Evolutionary conservation across 2,329 filamentous ascomycete species (phyloP).

Genomic region (Xylariales sp.): DNA sequence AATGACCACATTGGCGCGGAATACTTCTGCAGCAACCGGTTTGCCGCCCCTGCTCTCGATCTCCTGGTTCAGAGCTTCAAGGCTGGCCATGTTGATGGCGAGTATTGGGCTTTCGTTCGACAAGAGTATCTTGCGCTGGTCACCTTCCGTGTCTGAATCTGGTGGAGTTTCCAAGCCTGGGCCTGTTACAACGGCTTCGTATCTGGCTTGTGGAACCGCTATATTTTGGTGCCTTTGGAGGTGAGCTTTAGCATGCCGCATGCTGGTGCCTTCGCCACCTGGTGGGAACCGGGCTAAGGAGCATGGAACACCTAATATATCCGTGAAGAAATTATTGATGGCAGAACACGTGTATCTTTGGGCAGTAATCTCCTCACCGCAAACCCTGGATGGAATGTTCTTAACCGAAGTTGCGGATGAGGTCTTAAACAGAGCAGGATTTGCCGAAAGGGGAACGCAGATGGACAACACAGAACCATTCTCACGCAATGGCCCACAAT

Average conservation of each 20-base stretch:
- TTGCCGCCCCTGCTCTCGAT: slow-evolving; percentile 63
- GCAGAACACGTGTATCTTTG: slow-evolving; percentile 63
- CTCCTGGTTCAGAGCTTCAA: slow-evolving; percentile 70
- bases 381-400: slow-evolving; percentile 62
- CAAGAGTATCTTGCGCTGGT: slow-evolving; percentile 62
- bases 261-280: slow-evolving; percentile 52
- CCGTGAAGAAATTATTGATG: slow-evolving; percentile 75
- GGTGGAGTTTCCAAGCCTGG: slow-evolving; percentile 50
- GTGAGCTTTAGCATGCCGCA: slow-evolving; percentile 68
- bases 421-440: slow-evolving; percentile 56
- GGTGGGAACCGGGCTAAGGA: slow-evolving; percentile 79
- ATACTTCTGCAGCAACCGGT: slow-evolving; percentile 67
- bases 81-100: slow-evolving; percentile 73
- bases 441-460: slow-evolving; percentile 66
- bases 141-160: slow-evolving; percentile 50
- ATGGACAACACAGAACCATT: slow-evolving; percentile 36
- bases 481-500: slow-evolving; percentile 28
- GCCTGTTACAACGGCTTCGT: slow-evolving; percentile 47
- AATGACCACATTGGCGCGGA: slow-evolving; percentile 85
- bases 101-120: slow-evolving; percentile 95
- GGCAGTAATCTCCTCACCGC: slow-evolving; percentile 72
- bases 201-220: slow-evolving; percentile 5
- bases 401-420: slow-evolving; percentile 30
- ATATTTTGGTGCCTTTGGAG: slow-evolving; percentile 53
- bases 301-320: slow-evolving; percentile 72